Base-by-base conservation (phyloP, 2,329 filamentous ascomycete genomes). In the Monilinia polystroma region DNA sequence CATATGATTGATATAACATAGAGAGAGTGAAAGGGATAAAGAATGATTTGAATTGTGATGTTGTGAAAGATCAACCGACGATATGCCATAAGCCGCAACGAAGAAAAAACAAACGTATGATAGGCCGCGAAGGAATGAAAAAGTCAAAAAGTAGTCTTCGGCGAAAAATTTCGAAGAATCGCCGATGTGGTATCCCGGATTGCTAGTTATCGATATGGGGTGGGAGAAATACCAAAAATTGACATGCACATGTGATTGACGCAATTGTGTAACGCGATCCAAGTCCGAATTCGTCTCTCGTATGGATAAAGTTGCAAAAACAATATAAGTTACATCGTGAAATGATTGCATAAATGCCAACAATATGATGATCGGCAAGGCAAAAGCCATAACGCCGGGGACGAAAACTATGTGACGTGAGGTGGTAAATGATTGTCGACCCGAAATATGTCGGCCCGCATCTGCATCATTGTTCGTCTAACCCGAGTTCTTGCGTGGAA, bases 141-240 rank as follows among this genome's bases (percentile, higher is more conserved):
- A 55, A 51, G 20, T 3, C 0, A 5, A 41, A 58, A 43, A 29
- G 18, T 5, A 12, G 43, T 58, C 8, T 47, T 47, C 26, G 26
- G 4, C 16, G 29, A 58, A 45, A 45, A 43, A 58, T 4, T 45
- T 23, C 41, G 14, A 4, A 29, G 23, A 10, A 59, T 59, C 41
- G 20, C 41, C 56, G 41, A 59, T 10, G 56, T 59, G 41, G 56
- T 47, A 47, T 47, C 41, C 56, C 56, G 41, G 45, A 47, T 45
- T n/a, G 18, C 32, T 3, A 47, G 41, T 47, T 32, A 18, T 45
- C 3, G 10, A 35, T n/a, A 45, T 23, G 11, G 26, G 45, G 18
- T 32, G 41, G 14, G 18, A 29, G 29, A 20, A 59, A 11, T 3
- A 18, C 26, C 41, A 32, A 47, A n/a, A 47, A 29, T 26, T 47